Evolutionary conservation across 208 protist genomes (phyloP).

Genomic region (Trypanosoma brucei): DNA sequence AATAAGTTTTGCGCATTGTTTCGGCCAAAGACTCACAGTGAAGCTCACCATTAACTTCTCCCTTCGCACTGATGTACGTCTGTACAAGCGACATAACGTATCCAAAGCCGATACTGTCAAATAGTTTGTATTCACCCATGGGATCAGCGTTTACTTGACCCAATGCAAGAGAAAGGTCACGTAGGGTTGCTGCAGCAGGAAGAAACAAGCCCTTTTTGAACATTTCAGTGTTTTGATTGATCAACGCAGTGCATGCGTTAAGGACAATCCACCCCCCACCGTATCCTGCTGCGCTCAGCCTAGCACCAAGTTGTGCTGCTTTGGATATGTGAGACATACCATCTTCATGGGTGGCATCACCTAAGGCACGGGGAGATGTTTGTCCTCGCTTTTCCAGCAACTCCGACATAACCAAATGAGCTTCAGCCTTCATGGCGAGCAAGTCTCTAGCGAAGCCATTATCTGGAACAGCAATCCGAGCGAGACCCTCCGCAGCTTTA

Average conservation of each 20-base stretch:
- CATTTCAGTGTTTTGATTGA: constrained; percentile 31
- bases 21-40: constrained; percentile 27
- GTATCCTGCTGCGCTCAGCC: constrained; percentile 32
- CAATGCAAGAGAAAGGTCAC: constrained; percentile 29
- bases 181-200: constrained; percentile 21
- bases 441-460: constrained; percentile 25
- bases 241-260: constrained; percentile 57
- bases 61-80: constrained; percentile 33
- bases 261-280: constrained; percentile 47
- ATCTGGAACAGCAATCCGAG: constrained; percentile 25
- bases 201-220: constrained; percentile 49
- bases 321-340: constrained; percentile 18
- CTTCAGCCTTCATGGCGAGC: constrained; percentile 45
- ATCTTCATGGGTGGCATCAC: constrained; percentile 2
- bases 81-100: constrained; percentile 37
- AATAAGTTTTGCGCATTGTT: constrained; percentile 24
- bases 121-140: constrained; percentile 31
- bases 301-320: constrained; percentile 30
- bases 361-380: background rate
- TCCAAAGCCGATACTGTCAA: constrained; percentile 27
- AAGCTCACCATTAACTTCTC: constrained; percentile 24
- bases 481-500: constrained; percentile 49
- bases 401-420: constrained; percentile 31
- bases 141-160: constrained; percentile 26
- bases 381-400: constrained; percentile 25